phyloP scores from a whole-genome alignment of 495 filamentous ascomycete genomes.

The Cercophora newfieldiana region DNA sequence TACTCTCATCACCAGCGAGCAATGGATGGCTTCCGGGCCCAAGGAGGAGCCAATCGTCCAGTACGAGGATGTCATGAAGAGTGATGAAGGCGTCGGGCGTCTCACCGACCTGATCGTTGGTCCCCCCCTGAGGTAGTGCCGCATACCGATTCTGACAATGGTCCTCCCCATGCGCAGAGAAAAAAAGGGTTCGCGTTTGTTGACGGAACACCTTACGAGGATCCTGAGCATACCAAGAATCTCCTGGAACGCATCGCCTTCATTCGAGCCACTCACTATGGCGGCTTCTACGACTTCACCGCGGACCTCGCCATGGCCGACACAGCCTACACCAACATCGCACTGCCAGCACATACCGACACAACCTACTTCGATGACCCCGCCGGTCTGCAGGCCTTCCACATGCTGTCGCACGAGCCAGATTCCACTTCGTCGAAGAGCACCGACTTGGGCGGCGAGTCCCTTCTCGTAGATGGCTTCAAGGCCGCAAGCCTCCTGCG shows the following conservation, averaged over 20 bases:
- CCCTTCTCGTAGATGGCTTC: conserved; percentile 82
- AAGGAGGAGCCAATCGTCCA: conserved; percentile 51
- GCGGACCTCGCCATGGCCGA: conserved; percentile 85
- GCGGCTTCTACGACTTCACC: conserved; percentile 93
- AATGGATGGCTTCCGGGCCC: conserved; percentile 33
- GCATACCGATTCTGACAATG: not conserved
- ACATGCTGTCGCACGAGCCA: conserved; percentile 71
- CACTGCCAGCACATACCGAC: conserved; percentile 80
- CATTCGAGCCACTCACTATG: conserved; percentile 87
- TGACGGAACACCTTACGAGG: conserved; percentile 58
- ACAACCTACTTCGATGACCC: conserved; percentile 93
- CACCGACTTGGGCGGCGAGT: conserved; percentile 59
- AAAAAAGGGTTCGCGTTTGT: conserved; percentile 71
- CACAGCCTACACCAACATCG: conserved; percentile 85
- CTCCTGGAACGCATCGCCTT: conserved; percentile 79
- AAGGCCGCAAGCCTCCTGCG: conserved; percentile 60
- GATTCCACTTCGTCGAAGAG: conserved; percentile 37
- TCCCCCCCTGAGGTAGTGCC: conserved; percentile 8
- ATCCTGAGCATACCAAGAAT: conserved; percentile 65
- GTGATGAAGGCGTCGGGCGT: conserved; percentile 21
- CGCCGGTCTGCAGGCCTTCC: conserved; percentile 85
- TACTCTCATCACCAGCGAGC: not conserved
- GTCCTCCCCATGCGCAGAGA: conserved; percentile 25
- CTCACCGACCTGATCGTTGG: conserved; percentile 46
- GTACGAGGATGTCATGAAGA: conserved; percentile 60